phyloP scores from a whole-genome alignment of 2,329 filamentous ascomycete species.

The Colletotrichum orbiculare region DNA sequence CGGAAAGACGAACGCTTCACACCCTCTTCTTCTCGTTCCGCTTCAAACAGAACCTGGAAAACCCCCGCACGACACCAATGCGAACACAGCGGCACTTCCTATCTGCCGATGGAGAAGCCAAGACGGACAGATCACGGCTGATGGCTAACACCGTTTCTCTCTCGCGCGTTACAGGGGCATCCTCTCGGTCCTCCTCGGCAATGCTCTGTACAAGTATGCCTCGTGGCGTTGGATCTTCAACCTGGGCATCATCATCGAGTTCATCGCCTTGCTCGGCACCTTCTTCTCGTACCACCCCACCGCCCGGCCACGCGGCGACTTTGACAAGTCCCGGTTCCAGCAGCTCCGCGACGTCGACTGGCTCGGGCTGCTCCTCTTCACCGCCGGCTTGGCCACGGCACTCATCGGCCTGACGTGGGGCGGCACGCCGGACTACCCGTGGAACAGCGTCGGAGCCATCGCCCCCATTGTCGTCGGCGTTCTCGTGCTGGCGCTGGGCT shows the following conservation, averaged over 20 bases:
- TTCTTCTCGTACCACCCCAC: conserved; percentile 43
- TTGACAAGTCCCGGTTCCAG: conserved; percentile 43
- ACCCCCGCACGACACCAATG: conserved; percentile 16
- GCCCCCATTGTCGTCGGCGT: conserved; percentile 39
- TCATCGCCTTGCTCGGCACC: conserved; percentile 40
- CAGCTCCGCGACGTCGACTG: conserved; percentile 46
- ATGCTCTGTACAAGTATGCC: conserved; percentile 42
- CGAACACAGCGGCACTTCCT: neutral
- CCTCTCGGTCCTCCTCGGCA: conserved; percentile 43
- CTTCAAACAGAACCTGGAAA: conserved; percentile 1
- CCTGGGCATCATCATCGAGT: conserved; percentile 43
- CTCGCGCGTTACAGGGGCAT: conserved; percentile 40
- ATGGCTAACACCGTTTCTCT: neutral
- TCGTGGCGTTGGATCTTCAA: conserved; percentile 44
- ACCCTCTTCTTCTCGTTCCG: conserved; percentile 10
- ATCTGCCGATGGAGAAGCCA: conserved; percentile 1
- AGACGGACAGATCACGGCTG: conserved; percentile 2
- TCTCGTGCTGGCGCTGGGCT: conserved; percentile 35
- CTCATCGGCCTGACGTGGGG: conserved; percentile 41
- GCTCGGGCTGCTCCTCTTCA: conserved; percentile 41
- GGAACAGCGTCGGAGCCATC: conserved; percentile 34
- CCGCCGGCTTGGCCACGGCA: conserved; percentile 38
- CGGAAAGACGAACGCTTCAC: conserved; percentile 4
- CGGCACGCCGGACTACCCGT: conserved; percentile 27
- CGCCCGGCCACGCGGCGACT: conserved; percentile 42